phyloP scores from a whole-genome alignment of 1,139 yeast species.

The Suhomyces maxii region DNA sequence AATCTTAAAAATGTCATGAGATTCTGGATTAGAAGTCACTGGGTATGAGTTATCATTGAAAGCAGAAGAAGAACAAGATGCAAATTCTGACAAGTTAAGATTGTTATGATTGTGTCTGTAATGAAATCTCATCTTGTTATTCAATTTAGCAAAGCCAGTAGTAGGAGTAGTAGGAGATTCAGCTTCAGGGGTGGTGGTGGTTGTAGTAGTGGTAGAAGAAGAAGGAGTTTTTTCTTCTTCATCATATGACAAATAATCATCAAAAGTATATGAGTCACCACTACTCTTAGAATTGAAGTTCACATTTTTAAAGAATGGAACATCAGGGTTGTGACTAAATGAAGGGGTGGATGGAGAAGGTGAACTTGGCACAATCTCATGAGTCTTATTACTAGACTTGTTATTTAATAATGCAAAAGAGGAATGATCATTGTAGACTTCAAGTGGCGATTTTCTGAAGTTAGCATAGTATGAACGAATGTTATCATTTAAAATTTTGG shows the following conservation, averaged over 20 bases:
- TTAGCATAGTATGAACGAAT: conserved; percentile 36
- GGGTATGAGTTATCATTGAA: conserved; percentile 4
- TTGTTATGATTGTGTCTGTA: conserved; percentile 46
- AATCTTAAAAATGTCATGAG: conserved; percentile 31
- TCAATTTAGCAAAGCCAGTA: conserved; percentile 2
- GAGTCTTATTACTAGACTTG: conserved; percentile 9
- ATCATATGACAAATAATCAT: conserved; percentile 34
- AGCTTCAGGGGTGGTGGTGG: not conserved
- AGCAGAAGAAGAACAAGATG: conserved; percentile 7
- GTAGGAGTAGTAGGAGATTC: not conserved
- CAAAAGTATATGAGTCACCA: conserved; percentile 29
- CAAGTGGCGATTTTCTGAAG: conserved; percentile 26
- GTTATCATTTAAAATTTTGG: conserved; percentile 42
- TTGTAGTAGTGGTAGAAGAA: not conserved
- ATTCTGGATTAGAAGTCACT: conserved; percentile 9
- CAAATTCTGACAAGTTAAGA: conserved; percentile 32
- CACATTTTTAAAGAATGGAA: conserved; percentile 45
- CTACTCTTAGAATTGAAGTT: conserved; percentile 33
- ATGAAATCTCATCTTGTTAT: conserved; percentile 40
- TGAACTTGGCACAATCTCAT: conserved; percentile 9
- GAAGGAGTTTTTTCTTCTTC: conserved; percentile 9
- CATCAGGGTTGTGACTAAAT: conserved; percentile 15
- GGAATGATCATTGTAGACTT: conserved; percentile 31
- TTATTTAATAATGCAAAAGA: conserved; percentile 38
- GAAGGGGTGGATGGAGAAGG: conserved; percentile 11